Percentiles rank a stretch among this genome's conserved stretches.
Conservation (phyloP, 2,329 filamentous ascomycete genomes). For the Phialemoniopsis sp. region DNA sequence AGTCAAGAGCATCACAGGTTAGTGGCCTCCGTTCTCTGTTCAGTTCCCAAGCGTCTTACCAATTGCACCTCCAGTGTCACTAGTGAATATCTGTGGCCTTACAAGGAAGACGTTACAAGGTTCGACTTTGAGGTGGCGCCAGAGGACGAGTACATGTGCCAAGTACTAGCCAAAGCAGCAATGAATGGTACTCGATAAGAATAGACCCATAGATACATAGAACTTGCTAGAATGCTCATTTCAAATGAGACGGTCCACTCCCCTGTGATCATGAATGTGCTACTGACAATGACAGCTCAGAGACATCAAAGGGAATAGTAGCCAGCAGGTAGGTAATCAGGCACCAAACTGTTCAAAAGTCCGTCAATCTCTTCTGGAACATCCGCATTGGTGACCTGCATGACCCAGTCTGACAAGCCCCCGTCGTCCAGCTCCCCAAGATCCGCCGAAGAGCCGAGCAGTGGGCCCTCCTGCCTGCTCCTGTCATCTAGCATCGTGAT, state of each 20-base stretch:
- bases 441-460: background rate
- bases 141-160: background rate
- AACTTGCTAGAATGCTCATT: too few relatives aligned
- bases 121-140: too few relatives aligned
- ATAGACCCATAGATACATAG: too few relatives aligned
- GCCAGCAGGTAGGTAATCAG: background rate
- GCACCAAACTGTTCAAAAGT: background rate
- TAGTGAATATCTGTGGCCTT: too few relatives aligned
- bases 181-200: too few relatives aligned
- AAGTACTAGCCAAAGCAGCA: too few relatives aligned
- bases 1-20: slow-evolving; percentile 47
- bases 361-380: slow-evolving; percentile 1
- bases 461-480: background rate
- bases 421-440: background rate
- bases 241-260: too few relatives aligned
- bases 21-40: background rate
- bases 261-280: too few relatives aligned
- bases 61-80: too few relatives aligned
- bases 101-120: too few relatives aligned
- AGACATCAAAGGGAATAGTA: too few relatives aligned
- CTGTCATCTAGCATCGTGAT: slow-evolving; percentile 13
- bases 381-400: background rate
- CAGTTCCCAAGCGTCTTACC: background rate
- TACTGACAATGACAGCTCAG: too few relatives aligned
- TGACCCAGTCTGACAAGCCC: slow-evolving; percentile 1